phyloP scores from a whole-genome alignment of 495 filamentous ascomycete genomes.

The Neurospora africana region DNA sequence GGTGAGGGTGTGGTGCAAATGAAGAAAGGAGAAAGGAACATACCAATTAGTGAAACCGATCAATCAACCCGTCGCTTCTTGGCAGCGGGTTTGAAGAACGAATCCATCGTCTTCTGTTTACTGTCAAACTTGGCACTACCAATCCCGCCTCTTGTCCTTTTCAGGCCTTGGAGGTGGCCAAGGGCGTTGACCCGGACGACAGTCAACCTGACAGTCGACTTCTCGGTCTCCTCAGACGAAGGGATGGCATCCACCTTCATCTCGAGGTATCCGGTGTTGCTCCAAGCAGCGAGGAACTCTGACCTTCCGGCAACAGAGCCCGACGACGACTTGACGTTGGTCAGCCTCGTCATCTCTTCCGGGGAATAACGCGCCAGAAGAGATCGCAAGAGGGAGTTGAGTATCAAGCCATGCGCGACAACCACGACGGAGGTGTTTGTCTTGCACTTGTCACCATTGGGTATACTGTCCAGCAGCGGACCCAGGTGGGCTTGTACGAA shows the following conservation, averaged over 20 bases:
- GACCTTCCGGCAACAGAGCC: neutral
- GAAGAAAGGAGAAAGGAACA: conserved; percentile 16
- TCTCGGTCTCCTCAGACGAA: neutral
- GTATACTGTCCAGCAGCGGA: conserved; percentile 37
- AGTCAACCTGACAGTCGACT: conserved; percentile 13
- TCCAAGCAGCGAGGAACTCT: conserved; percentile 24
- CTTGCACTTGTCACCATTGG: conserved; percentile 5
- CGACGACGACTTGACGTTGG: neutral
- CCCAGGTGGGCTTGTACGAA: conserved; percentile 55
- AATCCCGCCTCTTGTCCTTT: conserved; percentile 66
- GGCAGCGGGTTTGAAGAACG: conserved; percentile 49
- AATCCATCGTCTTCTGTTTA: conserved; percentile 60
- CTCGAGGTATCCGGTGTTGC: conserved; percentile 35
- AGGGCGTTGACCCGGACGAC: conserved; percentile 51
- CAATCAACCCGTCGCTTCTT: conserved; percentile 37
- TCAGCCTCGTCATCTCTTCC: conserved; percentile 8
- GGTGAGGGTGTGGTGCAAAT: neutral
- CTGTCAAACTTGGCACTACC: conserved; percentile 64
- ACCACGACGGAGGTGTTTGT: conserved; percentile 39
- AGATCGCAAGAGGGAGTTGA: conserved; percentile 53
- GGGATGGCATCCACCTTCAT: neutral
- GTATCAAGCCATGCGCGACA: conserved; percentile 73
- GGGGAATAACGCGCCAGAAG: conserved; percentile 35
- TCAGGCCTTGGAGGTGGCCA: conserved; percentile 59
- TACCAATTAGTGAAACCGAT: conserved; percentile 16